A percentile compares a stretch with the other conserved stretches of the same genome.
phyloP scores from a whole-genome alignment of 1,139 yeast genomes.

The Lodderomyces orthopsilosis region DNA sequence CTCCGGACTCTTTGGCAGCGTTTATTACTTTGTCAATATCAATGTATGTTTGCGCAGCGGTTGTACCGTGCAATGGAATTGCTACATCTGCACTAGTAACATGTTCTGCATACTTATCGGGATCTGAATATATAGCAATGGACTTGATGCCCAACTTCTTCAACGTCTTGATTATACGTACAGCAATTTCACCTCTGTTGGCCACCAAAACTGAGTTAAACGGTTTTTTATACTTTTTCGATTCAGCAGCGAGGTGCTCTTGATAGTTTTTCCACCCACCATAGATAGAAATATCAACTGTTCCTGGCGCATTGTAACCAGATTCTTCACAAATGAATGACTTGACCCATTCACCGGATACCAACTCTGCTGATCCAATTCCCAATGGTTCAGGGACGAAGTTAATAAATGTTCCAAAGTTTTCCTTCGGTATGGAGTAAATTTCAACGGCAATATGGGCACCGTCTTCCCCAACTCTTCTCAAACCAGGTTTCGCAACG shows the following conservation, averaged over 20 bases:
- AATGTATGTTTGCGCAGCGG: slow-evolving; percentile 90
- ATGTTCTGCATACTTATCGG: slow-evolving; percentile 86
- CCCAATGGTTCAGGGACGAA: slow-evolving; percentile 96
- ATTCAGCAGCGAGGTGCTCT: slow-evolving; percentile 28
- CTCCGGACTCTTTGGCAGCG: slow-evolving; percentile 79
- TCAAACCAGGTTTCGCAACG: slow-evolving; percentile 81
- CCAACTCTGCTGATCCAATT: slow-evolving; percentile 85
- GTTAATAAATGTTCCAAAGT: slow-evolving; percentile 75
- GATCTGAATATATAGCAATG: slow-evolving; percentile 87
- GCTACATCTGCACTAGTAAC: slow-evolving; percentile 80
- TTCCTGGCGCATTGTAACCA: slow-evolving; percentile 70
- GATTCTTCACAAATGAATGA: slow-evolving; percentile 91
- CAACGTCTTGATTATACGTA: slow-evolving; percentile 83
- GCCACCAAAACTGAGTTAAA: slow-evolving; percentile 88
- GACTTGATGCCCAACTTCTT: slow-evolving; percentile 74
- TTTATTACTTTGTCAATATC: slow-evolving; percentile 76
- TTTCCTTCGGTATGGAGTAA: slow-evolving; percentile 74
- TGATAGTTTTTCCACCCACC: slow-evolving; percentile 89
- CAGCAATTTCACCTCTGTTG: slow-evolving; percentile 97
- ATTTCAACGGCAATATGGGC: slow-evolving; percentile 68
- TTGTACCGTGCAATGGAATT: slow-evolving; percentile 70
- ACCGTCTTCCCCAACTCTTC: slow-evolving; percentile 62
- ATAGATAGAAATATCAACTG: slow-evolving; percentile 72
- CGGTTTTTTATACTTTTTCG: slow-evolving; percentile 44
- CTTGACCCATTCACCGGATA: slow-evolving; percentile 77